Evolutionary conservation across 2,329 filamentous ascomycete genomes (phyloP).

Genomic region (Aphanocladium album): DNA sequence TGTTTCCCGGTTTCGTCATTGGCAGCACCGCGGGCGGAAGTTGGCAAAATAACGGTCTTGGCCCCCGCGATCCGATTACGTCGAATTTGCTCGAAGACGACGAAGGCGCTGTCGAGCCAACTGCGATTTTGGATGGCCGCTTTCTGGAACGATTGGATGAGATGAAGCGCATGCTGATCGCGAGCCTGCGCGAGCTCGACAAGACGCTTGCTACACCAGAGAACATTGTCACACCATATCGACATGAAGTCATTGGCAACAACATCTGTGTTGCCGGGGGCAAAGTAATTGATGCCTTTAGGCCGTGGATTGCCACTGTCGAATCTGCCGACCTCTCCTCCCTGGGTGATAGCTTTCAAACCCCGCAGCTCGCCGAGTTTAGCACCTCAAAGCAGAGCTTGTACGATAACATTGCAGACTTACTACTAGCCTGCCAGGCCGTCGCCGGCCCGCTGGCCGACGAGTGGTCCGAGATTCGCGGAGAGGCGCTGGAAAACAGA

Average conservation of each 20-base stretch:
- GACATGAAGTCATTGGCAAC: constrained; percentile 76
- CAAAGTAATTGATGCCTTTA: constrained; percentile 81
- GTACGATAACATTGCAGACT: constrained; percentile 88
- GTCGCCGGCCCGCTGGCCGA: constrained; percentile 89
- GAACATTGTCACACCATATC: constrained; percentile 73
- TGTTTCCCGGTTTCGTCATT: constrained; percentile 88
- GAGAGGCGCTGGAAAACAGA: constrained; percentile 82
- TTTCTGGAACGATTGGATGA: constrained; percentile 82
- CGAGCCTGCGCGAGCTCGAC: constrained; percentile 80
- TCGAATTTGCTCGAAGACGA: constrained; percentile 85
- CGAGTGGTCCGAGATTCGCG: constrained; percentile 91
- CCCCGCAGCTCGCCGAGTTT: constrained; percentile 82
- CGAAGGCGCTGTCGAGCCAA: constrained; percentile 67
- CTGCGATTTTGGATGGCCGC: constrained; percentile 66
- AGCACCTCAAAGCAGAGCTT: constrained; percentile 85
- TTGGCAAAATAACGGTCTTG: constrained; percentile 72
- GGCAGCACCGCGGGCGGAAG: constrained; percentile 79
- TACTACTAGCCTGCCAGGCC: constrained; percentile 81
- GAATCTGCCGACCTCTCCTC: constrained; percentile 88
- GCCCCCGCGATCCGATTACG: constrained; percentile 63
- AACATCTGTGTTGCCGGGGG: constrained; percentile 72
- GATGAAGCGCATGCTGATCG: constrained; percentile 76
- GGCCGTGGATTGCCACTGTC: constrained; percentile 81
- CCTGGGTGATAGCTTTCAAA: constrained; percentile 72
- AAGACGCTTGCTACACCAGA: constrained; percentile 73